Percentiles rank a stretch among this genome's conserved stretches.
Evolutionary conservation across 164 flowering plant genomes (phyloP).

Genomic region (Nymphaea colorata): DNA sequence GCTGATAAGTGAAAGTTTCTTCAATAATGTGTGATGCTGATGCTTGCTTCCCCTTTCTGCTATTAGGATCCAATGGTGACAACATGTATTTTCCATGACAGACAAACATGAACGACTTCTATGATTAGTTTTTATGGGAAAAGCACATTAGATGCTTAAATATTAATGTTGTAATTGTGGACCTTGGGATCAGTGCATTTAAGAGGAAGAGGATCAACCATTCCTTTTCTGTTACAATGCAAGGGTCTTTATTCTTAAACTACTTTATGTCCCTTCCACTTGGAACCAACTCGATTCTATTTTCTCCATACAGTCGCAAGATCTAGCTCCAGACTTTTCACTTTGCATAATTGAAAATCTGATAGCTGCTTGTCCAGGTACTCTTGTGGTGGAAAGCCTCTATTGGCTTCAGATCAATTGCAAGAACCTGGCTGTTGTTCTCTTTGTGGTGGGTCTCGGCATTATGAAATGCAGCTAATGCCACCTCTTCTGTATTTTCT

Average conservation of each 20-base stretch:
- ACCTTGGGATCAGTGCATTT: not conserved
- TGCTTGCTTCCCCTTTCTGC: not conserved
- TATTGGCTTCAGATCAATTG: conserved; percentile 32
- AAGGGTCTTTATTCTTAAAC: not conserved
- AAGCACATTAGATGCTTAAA: not conserved
- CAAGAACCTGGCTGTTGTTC: conserved; percentile 39
- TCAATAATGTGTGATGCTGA: not conserved
- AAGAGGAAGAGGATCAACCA: not conserved
- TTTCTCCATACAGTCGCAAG: not conserved
- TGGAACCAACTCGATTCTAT: not conserved
- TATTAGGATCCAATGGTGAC: not conserved
- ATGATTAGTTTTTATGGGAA: not conserved
- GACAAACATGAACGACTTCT: not conserved
- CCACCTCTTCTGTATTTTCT: conserved; percentile 72
- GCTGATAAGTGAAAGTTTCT: too few species aligned
- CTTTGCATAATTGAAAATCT: not conserved
- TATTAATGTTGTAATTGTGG: not conserved
- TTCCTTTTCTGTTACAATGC: not conserved
- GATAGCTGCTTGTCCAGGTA: conserved; percentile 28
- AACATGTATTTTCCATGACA: not conserved
- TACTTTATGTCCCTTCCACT: not conserved
- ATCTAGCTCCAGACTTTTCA: not conserved
- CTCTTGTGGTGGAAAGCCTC: conserved; percentile 67
- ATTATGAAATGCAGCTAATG: conserved; percentile 91
- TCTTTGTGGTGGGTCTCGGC: conserved; percentile 60